These are phyloP conservation scores for Flaveria bidentis DNA, from an alignment of 129 eudicot genomes.

Conservation along the genomic window DNA sequence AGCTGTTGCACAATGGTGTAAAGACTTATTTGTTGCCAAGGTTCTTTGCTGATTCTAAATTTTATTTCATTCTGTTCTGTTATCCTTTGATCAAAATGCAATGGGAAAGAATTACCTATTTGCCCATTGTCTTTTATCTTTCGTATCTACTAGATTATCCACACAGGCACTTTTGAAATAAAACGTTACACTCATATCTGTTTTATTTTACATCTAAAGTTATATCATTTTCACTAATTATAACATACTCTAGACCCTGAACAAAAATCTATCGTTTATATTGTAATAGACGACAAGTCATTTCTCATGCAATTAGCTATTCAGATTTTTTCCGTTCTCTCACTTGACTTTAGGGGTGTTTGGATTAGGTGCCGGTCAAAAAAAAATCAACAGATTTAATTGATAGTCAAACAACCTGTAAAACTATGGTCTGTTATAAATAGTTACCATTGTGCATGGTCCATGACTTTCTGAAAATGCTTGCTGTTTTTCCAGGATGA, in stretches of 20 bases:
- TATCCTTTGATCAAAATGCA: not conserved
- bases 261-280: not conserved
- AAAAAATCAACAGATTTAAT: not conserved
- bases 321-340: too few relatives aligned
- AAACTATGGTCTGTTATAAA: not conserved
- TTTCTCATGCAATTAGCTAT: too few relatives aligned
- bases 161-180: not conserved
- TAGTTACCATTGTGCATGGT: not conserved
- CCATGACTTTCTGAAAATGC: not conserved
- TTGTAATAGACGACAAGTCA: not conserved
- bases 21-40: constrained; percentile 73
- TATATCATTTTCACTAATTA: not conserved
- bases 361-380: too few relatives aligned
- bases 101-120: not conserved
- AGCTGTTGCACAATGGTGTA: constrained; percentile 94
- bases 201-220: not conserved
- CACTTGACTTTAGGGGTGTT: too few relatives aligned
- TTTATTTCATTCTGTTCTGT: not conserved
- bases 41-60: constrained; percentile 33
- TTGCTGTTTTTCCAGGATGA: constrained; percentile 55
- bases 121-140: not conserved
- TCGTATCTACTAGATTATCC: not conserved
- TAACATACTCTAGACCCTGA: not conserved
- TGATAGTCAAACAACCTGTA: not conserved
- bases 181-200: not conserved